phyloP scores from a whole-genome alignment of 805 yeast species.

The Wickerhamomyces bisporus region DNA sequence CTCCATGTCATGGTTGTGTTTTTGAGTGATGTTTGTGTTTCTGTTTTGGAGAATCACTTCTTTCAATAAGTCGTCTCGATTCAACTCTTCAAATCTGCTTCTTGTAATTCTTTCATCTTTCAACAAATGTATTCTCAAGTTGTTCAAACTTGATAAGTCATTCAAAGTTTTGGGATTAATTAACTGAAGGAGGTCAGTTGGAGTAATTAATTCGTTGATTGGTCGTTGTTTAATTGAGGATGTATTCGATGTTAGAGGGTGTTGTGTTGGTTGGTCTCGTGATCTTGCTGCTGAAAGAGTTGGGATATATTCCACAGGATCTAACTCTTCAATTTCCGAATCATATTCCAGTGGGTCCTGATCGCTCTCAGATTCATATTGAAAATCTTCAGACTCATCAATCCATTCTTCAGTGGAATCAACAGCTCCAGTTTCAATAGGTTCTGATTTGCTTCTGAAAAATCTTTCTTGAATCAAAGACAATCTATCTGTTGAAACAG shows the following conservation, averaged over 20 bases:
- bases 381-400: slow-evolving; percentile 25
- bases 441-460: not conserved
- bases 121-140: slow-evolving; percentile 16
- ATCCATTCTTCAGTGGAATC: slow-evolving; percentile 28
- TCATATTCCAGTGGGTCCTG: slow-evolving; percentile 28
- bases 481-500: not conserved
- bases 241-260: not conserved
- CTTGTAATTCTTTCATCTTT: slow-evolving; percentile 29
- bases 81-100: slow-evolving; percentile 26
- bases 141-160: slow-evolving; percentile 11
- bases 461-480: not conserved
- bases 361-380: slow-evolving; percentile 23
- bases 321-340: slow-evolving; percentile 24
- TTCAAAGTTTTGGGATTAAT: slow-evolving; percentile 25
- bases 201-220: slow-evolving; percentile 16
- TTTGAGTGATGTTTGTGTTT: slow-evolving; percentile 10
- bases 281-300: slow-evolving; percentile 10
- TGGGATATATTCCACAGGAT: slow-evolving; percentile 11
- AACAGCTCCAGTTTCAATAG: slow-evolving; percentile 26
- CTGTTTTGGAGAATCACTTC: slow-evolving; percentile 27
- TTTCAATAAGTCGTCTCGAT: slow-evolving; percentile 24
- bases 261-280: slow-evolving; percentile 2
- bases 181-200: slow-evolving; percentile 22
- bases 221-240: slow-evolving; percentile 1
- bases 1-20: slow-evolving; percentile 15